These are phyloP conservation scores for Hymenochaete sp. DNA, from an alignment of 1,284 basidiomycete genomes.

Conservation along the genomic window DNA sequence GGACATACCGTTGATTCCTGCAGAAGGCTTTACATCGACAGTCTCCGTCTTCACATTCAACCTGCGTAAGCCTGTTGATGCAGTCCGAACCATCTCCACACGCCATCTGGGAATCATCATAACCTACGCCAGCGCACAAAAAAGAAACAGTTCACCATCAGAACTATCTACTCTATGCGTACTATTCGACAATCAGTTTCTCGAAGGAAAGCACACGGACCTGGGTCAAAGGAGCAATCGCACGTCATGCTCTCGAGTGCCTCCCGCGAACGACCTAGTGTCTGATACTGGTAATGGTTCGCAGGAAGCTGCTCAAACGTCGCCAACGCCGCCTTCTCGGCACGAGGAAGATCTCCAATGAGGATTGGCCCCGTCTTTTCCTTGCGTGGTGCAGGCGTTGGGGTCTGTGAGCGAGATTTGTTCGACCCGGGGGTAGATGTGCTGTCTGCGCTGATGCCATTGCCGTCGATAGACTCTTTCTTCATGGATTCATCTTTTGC, in stretches of 20 bases:
- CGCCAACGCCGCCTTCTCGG: conserved; percentile 63
- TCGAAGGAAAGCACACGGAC: conserved; percentile 46
- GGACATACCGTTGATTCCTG: conserved; percentile 82
- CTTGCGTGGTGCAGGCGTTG: conserved; percentile 21
- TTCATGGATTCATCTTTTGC: no score
- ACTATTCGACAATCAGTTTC: conserved; percentile 21
- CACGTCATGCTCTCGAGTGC: conserved; percentile 89
- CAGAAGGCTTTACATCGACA: conserved; percentile 81
- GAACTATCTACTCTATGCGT: conserved; percentile 15
- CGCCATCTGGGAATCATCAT: conserved; percentile 53
- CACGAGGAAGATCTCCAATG: conserved; percentile 70
- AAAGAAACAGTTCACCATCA: conserved; percentile 16
- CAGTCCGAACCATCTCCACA: conserved; percentile 91
- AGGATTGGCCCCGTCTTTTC: conserved; percentile 44
- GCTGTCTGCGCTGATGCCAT: no score
- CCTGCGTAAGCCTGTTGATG: conserved; percentile 95
- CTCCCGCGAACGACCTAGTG: conserved; percentile 81
- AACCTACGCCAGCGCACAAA: conserved; percentile 32
- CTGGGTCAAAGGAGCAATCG: conserved; percentile 77
- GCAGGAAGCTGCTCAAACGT: conserved; percentile 69
- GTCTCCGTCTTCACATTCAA: conserved; percentile 86
- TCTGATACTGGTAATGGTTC: conserved; percentile 86
- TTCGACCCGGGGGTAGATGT: no score
- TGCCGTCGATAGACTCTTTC: no score
- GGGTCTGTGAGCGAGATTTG: conserved; percentile 13